These are phyloP conservation scores for Suhomyces coccinellae DNA, from an alignment of 1,139 yeast genomes.

Conservation along the genomic window DNA sequence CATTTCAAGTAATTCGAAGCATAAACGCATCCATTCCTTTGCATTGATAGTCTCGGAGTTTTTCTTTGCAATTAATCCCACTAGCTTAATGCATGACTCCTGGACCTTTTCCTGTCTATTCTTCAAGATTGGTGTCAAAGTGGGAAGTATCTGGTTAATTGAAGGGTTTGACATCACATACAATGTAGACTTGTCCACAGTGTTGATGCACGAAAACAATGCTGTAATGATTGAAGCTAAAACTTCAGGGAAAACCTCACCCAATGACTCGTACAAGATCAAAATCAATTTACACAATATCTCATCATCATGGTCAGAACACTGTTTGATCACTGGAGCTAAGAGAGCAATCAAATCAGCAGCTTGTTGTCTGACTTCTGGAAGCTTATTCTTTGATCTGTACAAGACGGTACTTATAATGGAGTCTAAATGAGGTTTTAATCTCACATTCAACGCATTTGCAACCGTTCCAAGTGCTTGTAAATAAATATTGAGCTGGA, in stretches of 20 bases:
- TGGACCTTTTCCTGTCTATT: slow-evolving; percentile 93
- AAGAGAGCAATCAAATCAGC: slow-evolving; percentile 72
- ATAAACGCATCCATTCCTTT: slow-evolving; percentile 96
- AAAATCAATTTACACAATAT: slow-evolving; percentile 68
- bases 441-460: slow-evolving; percentile 64
- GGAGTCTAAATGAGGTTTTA: slow-evolving; percentile 73
- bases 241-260: slow-evolving; percentile 94
- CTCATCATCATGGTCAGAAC: slow-evolving; percentile 52
- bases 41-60: slow-evolving; percentile 90
- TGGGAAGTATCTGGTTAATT: slow-evolving; percentile 76
- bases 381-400: slow-evolving; percentile 69
- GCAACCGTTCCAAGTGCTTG: slow-evolving; percentile 68
- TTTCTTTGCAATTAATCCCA: slow-evolving; percentile 79
- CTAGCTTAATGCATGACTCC: slow-evolving; percentile 74
- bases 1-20: slow-evolving; percentile 88
- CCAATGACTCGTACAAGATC: slow-evolving; percentile 84
- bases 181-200: slow-evolving; percentile 45
- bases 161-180: slow-evolving; percentile 74
- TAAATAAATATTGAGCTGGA: slow-evolving; percentile 54
- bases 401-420: slow-evolving; percentile 74
- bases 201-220: slow-evolving; percentile 46
- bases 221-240: slow-evolving; percentile 83
- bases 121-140: slow-evolving; percentile 86
- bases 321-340: slow-evolving; percentile 65
- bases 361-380: slow-evolving; percentile 81